A percentile compares a stretch with the other conserved stretches of the same genome.
These are phyloP conservation scores for Cryptococcus jaspeensis DNA, from an alignment of 1,284 basidiomycete genomes.

Conservation along the genomic window DNA sequence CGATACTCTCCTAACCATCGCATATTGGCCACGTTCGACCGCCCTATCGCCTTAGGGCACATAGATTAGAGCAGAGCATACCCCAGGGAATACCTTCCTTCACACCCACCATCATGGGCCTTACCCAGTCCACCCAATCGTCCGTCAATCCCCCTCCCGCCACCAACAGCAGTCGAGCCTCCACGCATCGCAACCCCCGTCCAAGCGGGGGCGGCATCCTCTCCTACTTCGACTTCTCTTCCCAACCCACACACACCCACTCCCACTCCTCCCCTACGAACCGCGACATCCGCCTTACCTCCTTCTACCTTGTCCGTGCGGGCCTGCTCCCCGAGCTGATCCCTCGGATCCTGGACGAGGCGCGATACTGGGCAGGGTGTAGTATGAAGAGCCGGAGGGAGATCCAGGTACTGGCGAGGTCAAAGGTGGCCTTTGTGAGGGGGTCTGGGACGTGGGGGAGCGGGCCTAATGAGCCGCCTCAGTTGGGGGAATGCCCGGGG, in stretches of 20 bases:
- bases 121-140: background rate
- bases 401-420: conserved; percentile 23
- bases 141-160: background rate
- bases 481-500: conserved; percentile 11
- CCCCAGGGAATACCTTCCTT: no score
- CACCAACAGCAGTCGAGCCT: background rate
- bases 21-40: no score
- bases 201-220: conserved; percentile 7
- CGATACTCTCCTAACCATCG: no score
- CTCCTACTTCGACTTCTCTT: conserved; percentile 24
- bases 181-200: background rate
- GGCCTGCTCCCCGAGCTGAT: conserved; percentile 33
- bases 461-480: conserved; percentile 24
- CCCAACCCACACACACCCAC: conserved; percentile 17
- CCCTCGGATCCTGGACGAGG: conserved; percentile 30
- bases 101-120: conserved; percentile 2
- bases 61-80: no score
- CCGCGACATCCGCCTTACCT: conserved; percentile 15
- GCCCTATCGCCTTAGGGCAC: no score
- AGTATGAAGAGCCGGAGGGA: conserved; percentile 13
- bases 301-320: conserved; percentile 7
- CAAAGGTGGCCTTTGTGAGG: background rate
- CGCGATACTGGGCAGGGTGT: conserved; percentile 29
- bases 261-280: conserved; percentile 13
- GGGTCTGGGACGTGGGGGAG: conserved; percentile 14